These are phyloP conservation scores for Tulasnella sp. DNA, from an alignment of 768 basidiomycete species.

Conservation along the genomic window DNA sequence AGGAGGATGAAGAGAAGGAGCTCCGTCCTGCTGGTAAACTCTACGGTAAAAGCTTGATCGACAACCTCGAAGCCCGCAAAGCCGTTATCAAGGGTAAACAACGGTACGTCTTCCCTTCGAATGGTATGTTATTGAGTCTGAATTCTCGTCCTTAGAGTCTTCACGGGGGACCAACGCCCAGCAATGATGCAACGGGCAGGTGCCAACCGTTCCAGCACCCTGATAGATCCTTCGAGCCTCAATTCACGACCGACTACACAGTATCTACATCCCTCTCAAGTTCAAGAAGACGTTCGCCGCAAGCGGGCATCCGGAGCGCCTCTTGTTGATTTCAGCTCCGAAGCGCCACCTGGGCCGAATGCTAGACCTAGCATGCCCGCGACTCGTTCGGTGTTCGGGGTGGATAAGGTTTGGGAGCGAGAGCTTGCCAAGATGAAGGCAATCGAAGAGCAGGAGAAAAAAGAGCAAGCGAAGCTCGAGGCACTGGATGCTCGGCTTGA, in stretches of 20 bases:
- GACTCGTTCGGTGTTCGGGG: constrained; percentile 83
- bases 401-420: constrained; percentile 88
- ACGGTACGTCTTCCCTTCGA: constrained; percentile 51
- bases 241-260: constrained; percentile 49
- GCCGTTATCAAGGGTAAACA: constrained; percentile 76
- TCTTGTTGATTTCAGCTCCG: constrained; percentile 58
- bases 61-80: constrained; percentile 81
- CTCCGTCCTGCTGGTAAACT: constrained; percentile 62
- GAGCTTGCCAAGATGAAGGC: constrained; percentile 77
- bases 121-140: constrained; percentile 9
- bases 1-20: constrained; percentile 46
- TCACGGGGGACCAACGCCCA: constrained; percentile 81
- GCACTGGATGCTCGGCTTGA: constrained; percentile 50
- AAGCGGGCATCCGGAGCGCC: constrained; percentile 47
- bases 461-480: constrained; percentile 38
- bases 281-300: constrained; percentile 25
- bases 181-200: constrained; percentile 84
- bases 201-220: constrained; percentile 55
- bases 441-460: constrained; percentile 66
- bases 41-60: constrained; percentile 85
- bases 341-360: constrained; percentile 32
- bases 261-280: constrained; percentile 32
- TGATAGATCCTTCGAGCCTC: constrained; percentile 69
- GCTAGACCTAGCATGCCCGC: constrained; percentile 38
- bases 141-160: constrained; percentile 54